A percentile compares a stretch with the other conserved stretches of the same genome.
These are phyloP conservation scores for Physcomitrellopsis africana DNA, from an alignment of 225 moss, liverwort and hornwort genomes.

Conservation along the genomic window DNA sequence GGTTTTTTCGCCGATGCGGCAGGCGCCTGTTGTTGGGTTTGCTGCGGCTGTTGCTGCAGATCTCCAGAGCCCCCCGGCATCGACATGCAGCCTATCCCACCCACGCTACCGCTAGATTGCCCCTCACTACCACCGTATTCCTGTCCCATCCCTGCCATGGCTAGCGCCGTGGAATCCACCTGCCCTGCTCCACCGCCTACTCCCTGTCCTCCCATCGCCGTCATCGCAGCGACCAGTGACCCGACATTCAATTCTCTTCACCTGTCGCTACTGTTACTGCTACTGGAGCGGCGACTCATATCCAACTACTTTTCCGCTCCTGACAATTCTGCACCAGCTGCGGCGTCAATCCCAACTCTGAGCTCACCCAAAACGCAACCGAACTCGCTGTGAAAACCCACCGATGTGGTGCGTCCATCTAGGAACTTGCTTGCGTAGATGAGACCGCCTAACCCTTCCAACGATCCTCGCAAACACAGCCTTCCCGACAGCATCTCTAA, in stretches of 20 bases:
- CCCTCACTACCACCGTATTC: slow-evolving; percentile 74
- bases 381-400: slow-evolving; percentile 9
- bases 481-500: too few relatives aligned
- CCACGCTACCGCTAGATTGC: slow-evolving; percentile 61
- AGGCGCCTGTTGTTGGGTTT: slow-evolving; percentile 30
- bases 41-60: slow-evolving; percentile 27
- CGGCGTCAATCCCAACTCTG: slow-evolving; percentile 65
- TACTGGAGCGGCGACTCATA: slow-evolving; percentile 38
- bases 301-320: slow-evolving; percentile 28
- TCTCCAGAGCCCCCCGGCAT: slow-evolving; percentile 65
- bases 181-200: slow-evolving; percentile 73
- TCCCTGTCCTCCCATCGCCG: slow-evolving; percentile 97
- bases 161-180: slow-evolving; percentile 83
- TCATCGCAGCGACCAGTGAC: slow-evolving; percentile 88
- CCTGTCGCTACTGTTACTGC: slow-evolving; percentile 42
- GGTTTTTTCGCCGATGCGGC: slow-evolving; percentile 72
- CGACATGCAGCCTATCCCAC: slow-evolving; percentile 56
- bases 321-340: slow-evolving; percentile 69
- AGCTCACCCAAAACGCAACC: slow-evolving; percentile 51
- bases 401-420: slow-evolving; percentile 23
- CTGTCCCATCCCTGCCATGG: slow-evolving; percentile 90
- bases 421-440: slow-evolving; percentile 38
- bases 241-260: slow-evolving; percentile 86
- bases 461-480: too few relatives aligned
- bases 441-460: too few relatives aligned